A percentile compares a stretch with the other conserved stretches of the same genome.
Evolutionary conservation across 495 filamentous ascomycete genomes (phyloP).

Genomic region (Astrothelium macrocarpum): DNA sequence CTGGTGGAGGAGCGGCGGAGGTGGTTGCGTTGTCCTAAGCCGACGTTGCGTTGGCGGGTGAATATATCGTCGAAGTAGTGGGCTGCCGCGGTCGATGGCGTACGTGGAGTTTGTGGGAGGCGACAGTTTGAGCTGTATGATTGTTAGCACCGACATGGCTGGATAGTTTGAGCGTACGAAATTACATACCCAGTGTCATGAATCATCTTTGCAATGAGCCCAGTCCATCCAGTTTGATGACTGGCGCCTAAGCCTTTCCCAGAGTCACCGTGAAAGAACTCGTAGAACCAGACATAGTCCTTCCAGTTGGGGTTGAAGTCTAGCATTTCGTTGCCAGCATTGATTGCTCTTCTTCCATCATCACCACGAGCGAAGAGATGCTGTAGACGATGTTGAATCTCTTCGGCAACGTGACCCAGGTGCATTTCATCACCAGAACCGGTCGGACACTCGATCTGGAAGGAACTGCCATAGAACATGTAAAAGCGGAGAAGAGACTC

Average conservation of each 20-base stretch:
- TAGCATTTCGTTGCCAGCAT: slow-evolving; percentile 67
- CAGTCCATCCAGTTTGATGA: slow-evolving; percentile 98
- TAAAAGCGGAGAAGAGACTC: slow-evolving; percentile 88
- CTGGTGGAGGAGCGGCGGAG: slow-evolving; percentile 67
- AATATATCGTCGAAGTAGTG: slow-evolving; percentile 96
- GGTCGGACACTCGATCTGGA: slow-evolving; percentile 87
- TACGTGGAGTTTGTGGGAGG: slow-evolving; percentile 84
- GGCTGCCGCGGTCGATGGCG: slow-evolving; percentile 66
- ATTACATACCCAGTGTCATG: slow-evolving; percentile 79
- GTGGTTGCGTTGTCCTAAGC: slow-evolving; percentile 23
- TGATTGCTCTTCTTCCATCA: slow-evolving; percentile 77
- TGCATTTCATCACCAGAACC: slow-evolving; percentile 95
- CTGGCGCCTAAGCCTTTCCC: slow-evolving; percentile 85
- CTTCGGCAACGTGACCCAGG: slow-evolving; percentile 89
- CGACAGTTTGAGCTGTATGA: slow-evolving; percentile 76
- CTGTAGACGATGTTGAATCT: slow-evolving; percentile 88
- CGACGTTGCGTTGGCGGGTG: slow-evolving; percentile 42
- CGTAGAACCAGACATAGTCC: slow-evolving; percentile 90
- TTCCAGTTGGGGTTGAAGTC: slow-evolving; percentile 89
- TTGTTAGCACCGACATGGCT: background rate
- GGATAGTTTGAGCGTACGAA: no score
- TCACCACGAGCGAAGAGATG: slow-evolving; percentile 79
- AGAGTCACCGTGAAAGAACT: slow-evolving; percentile 91
- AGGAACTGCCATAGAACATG: slow-evolving; percentile 83
- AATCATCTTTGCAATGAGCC: slow-evolving; percentile 88